Conservation (phyloP, 345 rosid genomes). For the Rhodamnia argentea region DNA sequence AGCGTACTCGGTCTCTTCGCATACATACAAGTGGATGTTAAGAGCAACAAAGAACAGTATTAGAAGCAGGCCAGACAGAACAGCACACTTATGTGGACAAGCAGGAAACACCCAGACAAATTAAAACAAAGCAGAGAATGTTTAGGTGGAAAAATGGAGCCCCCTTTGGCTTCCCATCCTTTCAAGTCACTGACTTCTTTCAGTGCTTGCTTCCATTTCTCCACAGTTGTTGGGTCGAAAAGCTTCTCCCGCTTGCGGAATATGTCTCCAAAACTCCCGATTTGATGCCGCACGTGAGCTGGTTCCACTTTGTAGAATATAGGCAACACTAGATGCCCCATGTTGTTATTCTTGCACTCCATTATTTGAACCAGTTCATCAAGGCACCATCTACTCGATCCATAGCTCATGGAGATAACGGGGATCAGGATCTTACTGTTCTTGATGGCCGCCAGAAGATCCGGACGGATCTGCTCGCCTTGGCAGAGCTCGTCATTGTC, state of each 20-base stretch:
- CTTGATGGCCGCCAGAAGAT: too few species aligned
- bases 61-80: slow-evolving; percentile 58
- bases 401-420: too few species aligned
- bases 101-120: not conserved
- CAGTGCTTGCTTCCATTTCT: not conserved
- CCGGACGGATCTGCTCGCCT: too few species aligned
- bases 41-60: slow-evolving; percentile 57
- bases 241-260: not conserved
- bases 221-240: not conserved
- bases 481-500: too few species aligned
- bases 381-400: too few species aligned
- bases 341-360: too few species aligned
- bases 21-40: slow-evolving; percentile 51
- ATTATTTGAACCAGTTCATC: too few species aligned
- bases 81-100: slow-evolving; percentile 34
- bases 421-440: too few species aligned
- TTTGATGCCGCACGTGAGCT: not conserved
- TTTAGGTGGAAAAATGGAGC: not conserved
- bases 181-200: not conserved
- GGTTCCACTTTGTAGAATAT: too few species aligned
- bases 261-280: not conserved
- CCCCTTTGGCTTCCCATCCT: not conserved
- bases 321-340: too few species aligned
- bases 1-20: not conserved
- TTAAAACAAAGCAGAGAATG: not conserved